Evolutionary conservation across 1,139 yeast genomes (phyloP).

Genomic region (Taphrina flavorubra): DNA sequence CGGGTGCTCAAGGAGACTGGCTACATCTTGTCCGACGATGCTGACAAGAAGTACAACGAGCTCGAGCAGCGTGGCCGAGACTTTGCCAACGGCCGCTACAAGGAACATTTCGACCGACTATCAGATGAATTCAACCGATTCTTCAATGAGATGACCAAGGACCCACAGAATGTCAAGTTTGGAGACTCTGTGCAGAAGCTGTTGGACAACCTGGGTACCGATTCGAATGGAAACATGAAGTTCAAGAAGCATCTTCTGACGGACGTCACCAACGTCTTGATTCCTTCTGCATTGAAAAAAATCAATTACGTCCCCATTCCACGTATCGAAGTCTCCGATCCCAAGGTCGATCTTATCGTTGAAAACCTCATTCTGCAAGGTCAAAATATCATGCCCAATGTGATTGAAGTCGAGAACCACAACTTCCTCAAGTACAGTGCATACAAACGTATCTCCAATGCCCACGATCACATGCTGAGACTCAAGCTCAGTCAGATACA

Average conservation of each 20-base stretch:
- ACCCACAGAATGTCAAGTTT: constrained; percentile 43
- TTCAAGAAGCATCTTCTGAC: constrained; percentile 43
- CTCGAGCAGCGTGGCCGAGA: constrained; percentile 44
- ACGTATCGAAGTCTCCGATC: constrained; percentile 46
- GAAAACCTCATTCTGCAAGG: constrained; percentile 46
- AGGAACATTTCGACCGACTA: constrained; percentile 44
- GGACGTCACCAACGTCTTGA: constrained; percentile 44
- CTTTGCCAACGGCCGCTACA: constrained; percentile 43
- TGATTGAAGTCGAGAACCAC: constrained; percentile 45
- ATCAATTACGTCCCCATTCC: constrained; percentile 46
- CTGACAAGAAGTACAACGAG: constrained; percentile 42
- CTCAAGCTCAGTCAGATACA: constrained; percentile 45
- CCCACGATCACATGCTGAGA: constrained; percentile 40
- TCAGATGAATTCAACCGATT: constrained; percentile 43
- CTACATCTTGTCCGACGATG: constrained; percentile 43
- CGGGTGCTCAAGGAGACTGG: constrained; percentile 45
- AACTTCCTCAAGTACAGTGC: constrained; percentile 45
- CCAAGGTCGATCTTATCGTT: constrained; percentile 45
- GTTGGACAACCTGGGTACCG: constrained; percentile 43
- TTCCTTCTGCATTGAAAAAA: constrained; percentile 44
- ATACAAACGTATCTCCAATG: constrained; percentile 41
- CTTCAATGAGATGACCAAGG: constrained; percentile 43
- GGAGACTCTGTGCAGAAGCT: constrained; percentile 42
- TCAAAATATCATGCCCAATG: constrained; percentile 45
- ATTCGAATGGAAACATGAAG: constrained; percentile 42